phyloP scores from a whole-genome alignment of 2,329 filamentous ascomycete genomes.

The Teratosphaeria zuluensis region DNA sequence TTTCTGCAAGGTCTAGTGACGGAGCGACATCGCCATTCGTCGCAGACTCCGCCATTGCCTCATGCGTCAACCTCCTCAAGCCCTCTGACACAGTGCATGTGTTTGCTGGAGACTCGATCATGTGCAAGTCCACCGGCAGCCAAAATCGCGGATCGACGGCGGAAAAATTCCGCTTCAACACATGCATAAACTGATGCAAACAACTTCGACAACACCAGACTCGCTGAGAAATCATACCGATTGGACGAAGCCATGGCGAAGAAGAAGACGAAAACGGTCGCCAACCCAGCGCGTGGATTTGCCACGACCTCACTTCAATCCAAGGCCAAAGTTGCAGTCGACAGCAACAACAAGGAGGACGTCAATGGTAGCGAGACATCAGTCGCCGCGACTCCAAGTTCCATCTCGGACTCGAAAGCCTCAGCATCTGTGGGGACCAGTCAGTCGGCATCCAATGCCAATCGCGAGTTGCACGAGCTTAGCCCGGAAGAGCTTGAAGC shows the following conservation, averaged over 20 bases:
- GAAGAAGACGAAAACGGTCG: slow-evolving; percentile 85
- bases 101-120: background rate
- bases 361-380: slow-evolving; percentile 18
- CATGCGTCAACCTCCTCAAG: background rate
- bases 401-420: background rate
- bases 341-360: slow-evolving; percentile 22
- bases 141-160: background rate
- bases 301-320: slow-evolving; percentile 82
- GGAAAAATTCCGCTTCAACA: no score
- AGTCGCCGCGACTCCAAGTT: slow-evolving; percentile 18
- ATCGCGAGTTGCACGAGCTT: slow-evolving; percentile 42
- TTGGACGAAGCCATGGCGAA: slow-evolving; percentile 37
- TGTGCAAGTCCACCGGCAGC: background rate
- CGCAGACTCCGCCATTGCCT: slow-evolving; percentile 13
- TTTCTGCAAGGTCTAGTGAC: slow-evolving; percentile 14
- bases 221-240: background rate
- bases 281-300: slow-evolving; percentile 85
- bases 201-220: background rate
- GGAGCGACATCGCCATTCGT: slow-evolving; percentile 12
- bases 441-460: slow-evolving; percentile 18
- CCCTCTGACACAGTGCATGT: background rate
- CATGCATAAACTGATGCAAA: no score
- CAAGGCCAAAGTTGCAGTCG: slow-evolving; percentile 55
- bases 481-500: slow-evolving; percentile 83
- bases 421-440: slow-evolving; percentile 13